Base-by-base conservation (phyloP, 768 basidiomycete genomes). In the Austroboletus eburneus region DNA sequence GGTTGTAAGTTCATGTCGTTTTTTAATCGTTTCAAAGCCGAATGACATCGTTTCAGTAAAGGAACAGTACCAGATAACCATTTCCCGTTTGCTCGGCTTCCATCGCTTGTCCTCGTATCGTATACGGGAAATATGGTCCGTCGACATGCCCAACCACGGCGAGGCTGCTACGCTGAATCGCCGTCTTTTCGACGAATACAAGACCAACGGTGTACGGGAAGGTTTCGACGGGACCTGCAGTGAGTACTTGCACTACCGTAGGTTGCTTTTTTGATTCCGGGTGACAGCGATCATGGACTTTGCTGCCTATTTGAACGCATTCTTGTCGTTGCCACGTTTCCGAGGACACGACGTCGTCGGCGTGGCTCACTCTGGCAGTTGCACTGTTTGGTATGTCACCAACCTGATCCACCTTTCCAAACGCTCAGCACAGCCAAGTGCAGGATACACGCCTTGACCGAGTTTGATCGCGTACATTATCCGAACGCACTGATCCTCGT, bases 141-240 rank as follows among this genome's bases (percentile, higher is more conserved):
- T 69, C 3, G 68, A 69, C 42, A 56, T 67, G 44, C 69, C 66
- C 1, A 69, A 69, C 42, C 68, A 69, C 25, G 68, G 69, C 5
- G 59, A 70, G 41, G 52, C 68, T 9, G 68, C 68, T 13, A 42
- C 45, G 6, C 38, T 65, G n/a, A 69, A 69, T 39, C 64, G 66
- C 16, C 29, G 23, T 38, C 36, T 55, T 17, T 58, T 66, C 23
- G 55, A 64, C 20, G 48, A 53, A 34, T 40, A 56, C 37, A 66
- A 67, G 44, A 42, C 39, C 7, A 43, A 39, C 1, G 43, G 45
- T 18, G 29, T 8, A 17, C 41, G n/a, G 3, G 40, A 49, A 9
- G 39, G 42, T 9, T 36, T n/a, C 14, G 47, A 42, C 7, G 55
- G 56, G 9, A 43, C 34, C 10, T 65, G 61, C 35, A 59, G 64